Percentiles rank a stretch among this genome's conserved stretches.
phyloP scores from a whole-genome alignment of 2,329 filamentous ascomycete genomes.

The Pleurostoma richardsiae region DNA sequence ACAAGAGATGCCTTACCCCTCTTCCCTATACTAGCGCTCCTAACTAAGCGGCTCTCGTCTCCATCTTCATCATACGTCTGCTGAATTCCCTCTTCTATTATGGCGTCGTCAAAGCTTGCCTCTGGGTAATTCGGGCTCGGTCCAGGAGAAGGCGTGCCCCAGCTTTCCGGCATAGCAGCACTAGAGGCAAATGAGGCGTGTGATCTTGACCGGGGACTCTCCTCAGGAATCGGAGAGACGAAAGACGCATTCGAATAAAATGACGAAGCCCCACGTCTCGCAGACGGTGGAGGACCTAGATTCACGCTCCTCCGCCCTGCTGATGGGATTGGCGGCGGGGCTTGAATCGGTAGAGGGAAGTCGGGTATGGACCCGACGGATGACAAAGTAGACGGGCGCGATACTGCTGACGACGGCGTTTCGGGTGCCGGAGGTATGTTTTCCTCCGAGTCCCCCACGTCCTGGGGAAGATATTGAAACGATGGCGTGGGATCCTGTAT shows the following conservation, averaged over 20 bases:
- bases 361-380: constrained; percentile 56
- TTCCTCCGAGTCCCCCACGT: constrained; percentile 26
- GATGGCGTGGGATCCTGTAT: constrained; percentile 51
- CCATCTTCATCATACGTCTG: constrained; percentile 38
- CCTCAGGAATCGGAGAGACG: constrained; percentile 73
- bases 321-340: constrained; percentile 15
- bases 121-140: constrained; percentile 40
- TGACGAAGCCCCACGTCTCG: constrained; percentile 55
- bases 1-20: constrained; percentile 54
- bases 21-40: constrained; percentile 58
- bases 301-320: constrained; percentile 42
- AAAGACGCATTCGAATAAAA: constrained; percentile 63
- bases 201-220: constrained; percentile 52
- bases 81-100: constrained; percentile 36
- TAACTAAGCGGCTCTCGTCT: constrained; percentile 53
- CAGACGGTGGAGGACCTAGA: constrained; percentile 55
- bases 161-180: constrained; percentile 65
- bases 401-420: constrained; percentile 39
- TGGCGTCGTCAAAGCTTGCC: constrained; percentile 44
- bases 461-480: constrained; percentile 40
- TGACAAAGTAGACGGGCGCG: constrained; percentile 47
- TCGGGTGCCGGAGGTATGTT: constrained; percentile 32
- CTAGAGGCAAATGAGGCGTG: constrained; percentile 67
- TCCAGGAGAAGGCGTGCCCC: constrained; percentile 46
- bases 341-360: constrained; percentile 41